Evolutionary conservation across 202 grass and related monocot species (phyloP).

Genomic region (Digitaria exilis): DNA sequence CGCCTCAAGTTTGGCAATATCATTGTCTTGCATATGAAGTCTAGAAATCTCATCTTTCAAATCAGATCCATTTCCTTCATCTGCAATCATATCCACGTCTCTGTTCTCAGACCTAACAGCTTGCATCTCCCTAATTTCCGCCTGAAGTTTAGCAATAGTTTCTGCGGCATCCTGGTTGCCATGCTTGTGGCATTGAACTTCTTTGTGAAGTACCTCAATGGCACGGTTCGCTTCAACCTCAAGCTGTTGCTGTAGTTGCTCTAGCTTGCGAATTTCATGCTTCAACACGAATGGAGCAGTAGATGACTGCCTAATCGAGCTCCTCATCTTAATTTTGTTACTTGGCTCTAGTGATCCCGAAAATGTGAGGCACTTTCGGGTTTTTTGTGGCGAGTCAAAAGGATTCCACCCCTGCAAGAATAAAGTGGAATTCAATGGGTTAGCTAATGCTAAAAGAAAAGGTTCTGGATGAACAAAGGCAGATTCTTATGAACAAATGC

Average conservation of each 20-base stretch:
- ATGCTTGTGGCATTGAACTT: slow-evolving; percentile 87
- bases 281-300: slow-evolving; percentile 85
- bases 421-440: slow-evolving; percentile 17
- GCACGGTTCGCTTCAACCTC: slow-evolving; percentile 88
- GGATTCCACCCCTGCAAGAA: slow-evolving; percentile 72
- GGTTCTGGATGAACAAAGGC: background rate
- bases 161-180: slow-evolving; percentile 97
- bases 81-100: slow-evolving; percentile 55
- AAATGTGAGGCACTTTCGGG: slow-evolving; percentile 85
- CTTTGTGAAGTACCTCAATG: slow-evolving; percentile 95
- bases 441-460: slow-evolving; percentile 21
- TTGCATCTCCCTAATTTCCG: slow-evolving; percentile 91
- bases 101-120: slow-evolving; percentile 57
- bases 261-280: slow-evolving; percentile 97
- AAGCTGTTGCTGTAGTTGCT: slow-evolving; percentile 89
- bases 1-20: slow-evolving; percentile 86
- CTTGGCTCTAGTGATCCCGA: slow-evolving; percentile 62
- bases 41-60: slow-evolving; percentile 95
- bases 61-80: slow-evolving; percentile 64
- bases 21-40: slow-evolving; percentile 86
- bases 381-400: slow-evolving; percentile 59
- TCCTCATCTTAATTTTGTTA: slow-evolving; percentile 55
- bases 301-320: slow-evolving; percentile 77
- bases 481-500: slow-evolving; percentile 19
- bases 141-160: slow-evolving; percentile 94